These are phyloP conservation scores for Yamadazyma takamatsuzukensis DNA, from an alignment of 805 yeast species.

Conservation along the genomic window DNA sequence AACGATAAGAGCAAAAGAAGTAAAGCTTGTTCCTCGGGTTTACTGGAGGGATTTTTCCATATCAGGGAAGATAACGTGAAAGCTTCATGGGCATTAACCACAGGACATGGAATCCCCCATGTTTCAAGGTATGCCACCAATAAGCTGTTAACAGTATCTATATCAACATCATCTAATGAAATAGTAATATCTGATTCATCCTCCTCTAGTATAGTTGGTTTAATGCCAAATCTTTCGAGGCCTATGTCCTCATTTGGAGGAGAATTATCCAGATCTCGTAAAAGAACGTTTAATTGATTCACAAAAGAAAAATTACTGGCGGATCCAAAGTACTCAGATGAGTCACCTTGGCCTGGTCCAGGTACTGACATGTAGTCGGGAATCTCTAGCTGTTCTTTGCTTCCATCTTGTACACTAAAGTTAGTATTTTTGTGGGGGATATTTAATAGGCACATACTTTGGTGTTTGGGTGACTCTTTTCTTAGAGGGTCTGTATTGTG, in stretches of 20 bases:
- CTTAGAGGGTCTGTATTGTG: constrained; percentile 2
- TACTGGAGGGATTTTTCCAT: constrained; percentile 9
- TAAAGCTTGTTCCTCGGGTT: constrained; percentile 10
- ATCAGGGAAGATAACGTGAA: constrained; percentile 11
- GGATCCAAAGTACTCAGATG: constrained; percentile 19
- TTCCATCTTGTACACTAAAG: too few relatives aligned
- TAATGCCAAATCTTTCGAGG: constrained; percentile 16
- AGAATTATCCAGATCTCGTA: constrained; percentile 7
- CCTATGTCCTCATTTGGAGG: constrained; percentile 12
- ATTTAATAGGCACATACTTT: background rate
- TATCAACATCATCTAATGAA: constrained; percentile 9
- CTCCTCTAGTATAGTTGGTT: constrained; percentile 12
- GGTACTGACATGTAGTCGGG: constrained; percentile 7
- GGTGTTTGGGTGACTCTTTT: background rate
- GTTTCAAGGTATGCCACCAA: constrained; percentile 17
- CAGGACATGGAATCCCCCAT: constrained; percentile 17
- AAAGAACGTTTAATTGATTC: constrained; percentile 17
- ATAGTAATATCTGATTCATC: constrained; percentile 5
- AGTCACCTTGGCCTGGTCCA: constrained; percentile 2
- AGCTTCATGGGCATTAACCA: constrained; percentile 15
- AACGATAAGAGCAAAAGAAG: constrained; percentile 15
- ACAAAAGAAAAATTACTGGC: constrained; percentile 20
- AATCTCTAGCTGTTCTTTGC: constrained; percentile 4
- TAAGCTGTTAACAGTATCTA: constrained; percentile 9
- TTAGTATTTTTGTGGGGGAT: background rate